Conservation (phyloP, 2,329 filamentous ascomycete species). For the Fusarium chaquense region DNA sequence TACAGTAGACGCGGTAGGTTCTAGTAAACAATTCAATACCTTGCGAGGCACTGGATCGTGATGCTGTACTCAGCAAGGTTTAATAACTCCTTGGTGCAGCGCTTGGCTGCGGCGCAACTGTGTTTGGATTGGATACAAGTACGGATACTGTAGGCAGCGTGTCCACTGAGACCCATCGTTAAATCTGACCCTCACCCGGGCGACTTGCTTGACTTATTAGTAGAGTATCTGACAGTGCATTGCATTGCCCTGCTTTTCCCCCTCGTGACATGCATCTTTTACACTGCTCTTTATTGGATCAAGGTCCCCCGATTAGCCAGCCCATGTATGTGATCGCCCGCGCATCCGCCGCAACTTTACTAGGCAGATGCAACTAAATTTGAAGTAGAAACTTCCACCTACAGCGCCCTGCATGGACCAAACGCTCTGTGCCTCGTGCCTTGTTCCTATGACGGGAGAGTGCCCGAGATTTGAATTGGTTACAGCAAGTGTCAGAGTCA, state of each 20-base stretch:
- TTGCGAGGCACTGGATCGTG: slow-evolving; percentile 1
- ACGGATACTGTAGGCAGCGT: neutral
- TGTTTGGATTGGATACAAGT: slow-evolving; percentile 17
- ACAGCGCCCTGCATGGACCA: slow-evolving; percentile 29
- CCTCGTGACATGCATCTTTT: slow-evolving; percentile 39
- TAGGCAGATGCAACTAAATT: slow-evolving; percentile 27
- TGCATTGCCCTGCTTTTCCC: slow-evolving; percentile 25
- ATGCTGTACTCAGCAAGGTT: slow-evolving; percentile 18
- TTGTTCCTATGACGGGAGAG: slow-evolving; percentile 33
- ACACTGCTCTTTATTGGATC: slow-evolving; percentile 31
- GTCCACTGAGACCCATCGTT: slow-evolving; percentile 23
- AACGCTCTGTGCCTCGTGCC: slow-evolving; percentile 36
- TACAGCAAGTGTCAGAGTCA: slow-evolving; percentile 15
- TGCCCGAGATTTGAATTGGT: slow-evolving; percentile 9
- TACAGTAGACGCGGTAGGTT: neutral
- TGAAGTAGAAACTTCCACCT: slow-evolving; percentile 15
- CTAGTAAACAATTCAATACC: neutral
- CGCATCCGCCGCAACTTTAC: slow-evolving; percentile 39
- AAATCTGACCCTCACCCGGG: neutral
- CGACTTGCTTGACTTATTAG: neutral
- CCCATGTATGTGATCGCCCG: slow-evolving; percentile 40
- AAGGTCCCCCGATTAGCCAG: neutral
- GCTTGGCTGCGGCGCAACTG: slow-evolving; percentile 28
- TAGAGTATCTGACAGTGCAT: slow-evolving; percentile 1
- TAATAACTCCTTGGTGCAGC: slow-evolving; percentile 7